Conservation (phyloP, 805 yeast genomes). For the Spathaspora gorwiae region DNA sequence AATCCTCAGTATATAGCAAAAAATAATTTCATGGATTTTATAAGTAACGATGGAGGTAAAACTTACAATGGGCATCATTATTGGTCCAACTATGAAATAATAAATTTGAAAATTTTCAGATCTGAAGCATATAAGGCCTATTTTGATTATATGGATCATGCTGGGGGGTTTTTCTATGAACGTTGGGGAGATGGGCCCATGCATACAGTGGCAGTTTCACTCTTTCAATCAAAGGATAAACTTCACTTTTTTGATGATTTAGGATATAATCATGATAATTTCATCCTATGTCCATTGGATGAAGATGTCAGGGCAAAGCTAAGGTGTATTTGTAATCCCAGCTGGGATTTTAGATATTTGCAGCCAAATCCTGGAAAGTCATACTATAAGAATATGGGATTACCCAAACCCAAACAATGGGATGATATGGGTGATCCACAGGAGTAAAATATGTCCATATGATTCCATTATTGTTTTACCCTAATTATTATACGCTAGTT, state of each 20-base stretch:
- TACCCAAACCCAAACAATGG: no score
- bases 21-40: slow-evolving; percentile 65
- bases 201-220: slow-evolving; percentile 81
- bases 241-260: slow-evolving; percentile 78
- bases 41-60: slow-evolving; percentile 63
- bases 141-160: slow-evolving; percentile 68
- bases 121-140: slow-evolving; percentile 63
- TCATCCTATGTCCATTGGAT: slow-evolving; percentile 74
- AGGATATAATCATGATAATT: slow-evolving; percentile 81
- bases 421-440: no score
- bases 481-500: no score
- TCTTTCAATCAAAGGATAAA: slow-evolving; percentile 65
- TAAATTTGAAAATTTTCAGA: slow-evolving; percentile 70
- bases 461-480: no score
- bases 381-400: neutral
- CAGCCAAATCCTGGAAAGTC: no score
- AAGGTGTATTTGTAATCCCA: slow-evolving; percentile 70
- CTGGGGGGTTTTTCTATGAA: slow-evolving; percentile 88
- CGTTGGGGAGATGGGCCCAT: slow-evolving; percentile 96
- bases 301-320: slow-evolving; percentile 47
- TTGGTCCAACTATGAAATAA: slow-evolving; percentile 90
- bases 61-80: slow-evolving; percentile 80
- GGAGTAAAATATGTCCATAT: no score
- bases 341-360: slow-evolving; percentile 65
- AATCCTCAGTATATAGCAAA: slow-evolving; percentile 59